Evolutionary conservation across 2,329 filamentous ascomycete species (phyloP).

Genomic region (Colletotrichum lupini): DNA sequence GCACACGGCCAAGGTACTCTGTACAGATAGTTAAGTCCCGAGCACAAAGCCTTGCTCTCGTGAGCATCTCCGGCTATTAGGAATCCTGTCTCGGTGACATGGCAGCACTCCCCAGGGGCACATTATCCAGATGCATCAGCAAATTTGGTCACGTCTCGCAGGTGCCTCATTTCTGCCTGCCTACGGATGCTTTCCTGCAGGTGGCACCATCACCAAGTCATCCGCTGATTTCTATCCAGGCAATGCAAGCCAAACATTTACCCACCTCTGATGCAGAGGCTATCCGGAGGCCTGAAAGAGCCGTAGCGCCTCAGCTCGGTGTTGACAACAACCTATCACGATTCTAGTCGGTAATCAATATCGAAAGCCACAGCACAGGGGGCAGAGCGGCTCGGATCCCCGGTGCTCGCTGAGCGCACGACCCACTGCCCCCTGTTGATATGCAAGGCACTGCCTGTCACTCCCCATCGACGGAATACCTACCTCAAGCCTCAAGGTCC

Average conservation of each 20-base stretch:
- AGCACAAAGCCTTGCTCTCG: background rate
- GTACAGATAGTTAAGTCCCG: background rate
- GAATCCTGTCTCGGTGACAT: background rate
- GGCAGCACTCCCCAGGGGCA: background rate
- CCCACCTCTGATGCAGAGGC: background rate
- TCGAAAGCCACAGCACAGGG: background rate
- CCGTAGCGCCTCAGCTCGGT: background rate
- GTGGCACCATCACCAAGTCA: background rate
- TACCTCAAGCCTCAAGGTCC: constrained; percentile 5
- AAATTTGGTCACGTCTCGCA: constrained; percentile 1
- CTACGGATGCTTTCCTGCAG: background rate
- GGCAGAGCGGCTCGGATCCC: constrained; percentile 14
- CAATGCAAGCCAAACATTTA: background rate
- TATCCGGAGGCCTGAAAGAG: background rate
- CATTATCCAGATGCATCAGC: background rate
- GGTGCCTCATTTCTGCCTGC: constrained; percentile 2
- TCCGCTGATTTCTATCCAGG: background rate
- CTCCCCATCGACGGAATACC: background rate
- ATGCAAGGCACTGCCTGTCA: constrained; percentile 24
- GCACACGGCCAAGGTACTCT: no score
- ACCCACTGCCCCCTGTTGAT: constrained; percentile 12
- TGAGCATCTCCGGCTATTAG: background rate
- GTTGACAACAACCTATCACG: background rate
- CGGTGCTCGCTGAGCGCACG: background rate
- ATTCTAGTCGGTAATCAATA: background rate